These are phyloP conservation scores for Erodium texanum DNA, from an alignment of 441 rosid genomes.

Conservation along the genomic window DNA sequence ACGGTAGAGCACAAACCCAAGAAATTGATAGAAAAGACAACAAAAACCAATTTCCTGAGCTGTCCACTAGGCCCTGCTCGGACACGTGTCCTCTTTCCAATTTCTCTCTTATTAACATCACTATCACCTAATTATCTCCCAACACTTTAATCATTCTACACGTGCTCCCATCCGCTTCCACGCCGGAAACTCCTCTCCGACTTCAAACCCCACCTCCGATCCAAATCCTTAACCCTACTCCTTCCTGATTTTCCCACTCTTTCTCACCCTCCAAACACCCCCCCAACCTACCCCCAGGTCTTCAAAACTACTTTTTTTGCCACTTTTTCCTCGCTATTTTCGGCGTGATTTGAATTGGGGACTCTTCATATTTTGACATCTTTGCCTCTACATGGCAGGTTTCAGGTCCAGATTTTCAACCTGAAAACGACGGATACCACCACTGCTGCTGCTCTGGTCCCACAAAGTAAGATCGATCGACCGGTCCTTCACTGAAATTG, in stretches of 20 bases:
- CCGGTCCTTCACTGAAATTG: too few relatives aligned
- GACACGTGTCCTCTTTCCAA: not conserved
- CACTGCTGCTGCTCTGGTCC: too few relatives aligned
- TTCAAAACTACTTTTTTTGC: too few relatives aligned
- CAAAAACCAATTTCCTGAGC: not conserved
- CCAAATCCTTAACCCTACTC: not conserved
- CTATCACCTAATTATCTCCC: not conserved
- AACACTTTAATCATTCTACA: conserved; percentile 1
- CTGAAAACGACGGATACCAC: too few relatives aligned
- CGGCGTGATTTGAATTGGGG: conserved; percentile 2
- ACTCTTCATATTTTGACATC: too few relatives aligned
- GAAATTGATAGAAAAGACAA: not conserved
- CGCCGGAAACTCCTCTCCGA: conserved; percentile 4
- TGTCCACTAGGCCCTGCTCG: not conserved
- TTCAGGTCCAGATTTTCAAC: too few relatives aligned
- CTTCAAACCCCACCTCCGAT: not conserved
- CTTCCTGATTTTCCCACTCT: too few relatives aligned
- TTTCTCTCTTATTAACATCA: not conserved
- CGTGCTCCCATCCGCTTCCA: not conserved
- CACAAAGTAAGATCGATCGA: too few relatives aligned
- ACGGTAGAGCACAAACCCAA: not conserved
- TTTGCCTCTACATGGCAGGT: too few relatives aligned
- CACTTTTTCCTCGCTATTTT: too few relatives aligned
- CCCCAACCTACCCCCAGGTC: too few relatives aligned
- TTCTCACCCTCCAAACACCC: too few relatives aligned